Evolutionary conservation across 306 rosid genomes (phyloP), one percentile per base, ranked within the genome.

Genomic region (Inga leiocalycina): DNA sequence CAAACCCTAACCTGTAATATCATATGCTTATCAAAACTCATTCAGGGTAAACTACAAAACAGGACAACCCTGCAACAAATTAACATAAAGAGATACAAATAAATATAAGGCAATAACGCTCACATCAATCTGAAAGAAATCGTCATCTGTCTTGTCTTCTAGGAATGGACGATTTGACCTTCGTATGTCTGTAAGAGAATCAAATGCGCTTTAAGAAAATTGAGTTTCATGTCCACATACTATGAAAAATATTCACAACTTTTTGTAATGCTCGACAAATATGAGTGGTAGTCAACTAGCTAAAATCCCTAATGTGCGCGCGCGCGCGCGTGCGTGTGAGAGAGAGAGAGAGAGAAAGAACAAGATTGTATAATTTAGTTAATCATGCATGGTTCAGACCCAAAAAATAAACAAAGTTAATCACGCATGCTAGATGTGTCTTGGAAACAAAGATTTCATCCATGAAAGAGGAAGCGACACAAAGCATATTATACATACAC

Each of bases 91-190:
- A 75, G 49, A 45, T 67, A 56, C 34, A 69, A 67, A 37, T 84
- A 34, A 71, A 13, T 17, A 77, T 17, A 77, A 77, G 10, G 57
- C 45, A 67, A 74, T 62, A 78, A 69, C 22, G 71, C 94, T 90
- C 83, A 93, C 99, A 84, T 96, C 99, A 85, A 96, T 93, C 84
- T 96, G 98, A 88, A 96, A 96, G 86, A 89, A 91, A 87, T 96
- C 99, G 67, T 92, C 98, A 73, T 93, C 94, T 8, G 92, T 84
- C 87, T 87, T 93, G 76, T 96, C 97, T 84, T 92, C 98, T 34
- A 90, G 93, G 85, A 93, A 96, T 6, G 97, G 96, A 76, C 98
- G 97, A 67, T 68, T 92, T 15, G 98, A 96, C 87, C 97, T 91
- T 81, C 99, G 89, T 75, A 96, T 90, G 62, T 96, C 99, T 96